Evolutionary conservation across 2,329 filamentous ascomycete genomes (phyloP).

Genomic region (Alternaria triticimaculans): DNA sequence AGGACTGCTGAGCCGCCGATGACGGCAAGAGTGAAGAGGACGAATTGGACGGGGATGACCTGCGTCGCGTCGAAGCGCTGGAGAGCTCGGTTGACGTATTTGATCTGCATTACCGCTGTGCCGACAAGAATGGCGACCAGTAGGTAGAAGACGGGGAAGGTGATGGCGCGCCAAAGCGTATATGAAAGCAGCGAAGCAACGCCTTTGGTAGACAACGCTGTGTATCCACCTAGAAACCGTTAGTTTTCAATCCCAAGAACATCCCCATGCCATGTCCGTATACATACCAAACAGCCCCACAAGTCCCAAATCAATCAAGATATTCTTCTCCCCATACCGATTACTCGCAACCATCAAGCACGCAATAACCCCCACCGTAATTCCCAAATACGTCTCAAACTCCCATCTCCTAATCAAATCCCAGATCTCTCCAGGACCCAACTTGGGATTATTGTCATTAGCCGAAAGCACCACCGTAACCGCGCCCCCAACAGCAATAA

Average conservation of each 20-base stretch:
- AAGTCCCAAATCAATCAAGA: constrained; percentile 89
- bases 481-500: constrained; percentile 85
- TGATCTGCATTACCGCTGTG: constrained; percentile 95
- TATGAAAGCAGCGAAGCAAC: constrained; percentile 94
- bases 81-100: constrained; percentile 88
- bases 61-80: constrained; percentile 97
- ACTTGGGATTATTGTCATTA: constrained; percentile 84
- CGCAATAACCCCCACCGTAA: constrained; percentile 76
- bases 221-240: constrained; percentile 75
- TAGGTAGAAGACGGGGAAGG: constrained; percentile 89
- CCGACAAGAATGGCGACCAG: constrained; percentile 79
- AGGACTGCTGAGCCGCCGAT: constrained; percentile 92
- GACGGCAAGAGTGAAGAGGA: constrained; percentile 93
- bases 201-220: constrained; percentile 94
- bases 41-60: constrained; percentile 97
- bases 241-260: constrained; percentile 9
- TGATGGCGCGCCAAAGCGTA: constrained; percentile 85
- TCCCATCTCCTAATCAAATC: constrained; percentile 83
- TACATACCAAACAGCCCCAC: constrained; percentile 85
- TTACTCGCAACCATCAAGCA: constrained; percentile 82
- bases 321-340: constrained; percentile 82
- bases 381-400: constrained; percentile 87
- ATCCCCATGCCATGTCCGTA: neutral
- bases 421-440: constrained; percentile 91
- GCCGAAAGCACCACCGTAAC: constrained; percentile 94